Evolutionary conservation across 495 filamentous ascomycete genomes (phyloP).

Genomic region (Aspergillus affinis): DNA sequence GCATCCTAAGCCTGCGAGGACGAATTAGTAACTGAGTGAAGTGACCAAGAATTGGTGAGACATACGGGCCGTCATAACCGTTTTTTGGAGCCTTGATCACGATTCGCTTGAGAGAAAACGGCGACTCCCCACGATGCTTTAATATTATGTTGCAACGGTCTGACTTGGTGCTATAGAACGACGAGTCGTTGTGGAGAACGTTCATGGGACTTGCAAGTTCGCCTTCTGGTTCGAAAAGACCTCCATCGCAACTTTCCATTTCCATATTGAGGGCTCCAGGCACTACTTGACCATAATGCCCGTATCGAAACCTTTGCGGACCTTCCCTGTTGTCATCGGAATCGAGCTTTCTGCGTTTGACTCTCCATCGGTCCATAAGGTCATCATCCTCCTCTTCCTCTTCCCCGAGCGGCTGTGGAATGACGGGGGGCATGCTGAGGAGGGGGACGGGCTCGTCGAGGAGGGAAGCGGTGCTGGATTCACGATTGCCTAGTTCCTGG

Average conservation of each 20-base stretch:
- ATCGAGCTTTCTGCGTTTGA: conserved; percentile 77
- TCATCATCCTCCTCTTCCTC: conserved; percentile 27
- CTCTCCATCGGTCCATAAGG: conserved; percentile 40
- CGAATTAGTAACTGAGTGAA: conserved; percentile 8
- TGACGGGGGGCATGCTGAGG: conserved; percentile 37
- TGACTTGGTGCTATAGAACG: conserved; percentile 86
- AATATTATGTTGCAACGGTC: conserved; percentile 82
- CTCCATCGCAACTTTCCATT: conserved; percentile 86
- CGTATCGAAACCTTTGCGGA: conserved; percentile 67
- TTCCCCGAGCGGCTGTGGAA: conserved; percentile 19
- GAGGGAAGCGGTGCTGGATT: conserved; percentile 13
- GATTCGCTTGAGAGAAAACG: conserved; percentile 79
- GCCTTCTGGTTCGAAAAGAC: conserved; percentile 59
- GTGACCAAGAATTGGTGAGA: conserved; percentile 16
- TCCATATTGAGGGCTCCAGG: conserved; percentile 80
- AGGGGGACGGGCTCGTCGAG: conserved; percentile 44
- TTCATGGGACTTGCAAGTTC: conserved; percentile 72
- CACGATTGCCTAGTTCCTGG: conserved; percentile 11
- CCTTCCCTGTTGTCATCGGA: conserved; percentile 53
- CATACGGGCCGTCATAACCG: conserved; percentile 85
- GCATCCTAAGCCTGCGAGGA: conserved; percentile 44
- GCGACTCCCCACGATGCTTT: conserved; percentile 70
- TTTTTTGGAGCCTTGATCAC: conserved; percentile 82
- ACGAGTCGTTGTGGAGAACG: conserved; percentile 74
- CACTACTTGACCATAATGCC: conserved; percentile 79